Evolutionary conservation across 164 flowering plant species (phyloP).

Genomic region (Platanus orientalis): DNA sequence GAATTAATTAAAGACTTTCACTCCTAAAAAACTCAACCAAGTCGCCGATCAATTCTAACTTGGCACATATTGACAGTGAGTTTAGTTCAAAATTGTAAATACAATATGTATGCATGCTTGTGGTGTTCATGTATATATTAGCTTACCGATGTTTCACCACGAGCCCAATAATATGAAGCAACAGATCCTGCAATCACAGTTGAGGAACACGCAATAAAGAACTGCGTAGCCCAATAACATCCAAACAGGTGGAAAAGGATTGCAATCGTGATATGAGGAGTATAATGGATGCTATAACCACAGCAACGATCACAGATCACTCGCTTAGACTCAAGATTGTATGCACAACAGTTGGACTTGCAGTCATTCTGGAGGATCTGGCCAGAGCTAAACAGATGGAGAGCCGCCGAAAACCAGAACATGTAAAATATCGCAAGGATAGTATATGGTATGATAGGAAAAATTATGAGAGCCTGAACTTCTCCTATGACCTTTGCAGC

Average conservation of each 20-base stretch:
- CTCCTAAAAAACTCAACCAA: too few relatives aligned
- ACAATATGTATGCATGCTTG: neutral
- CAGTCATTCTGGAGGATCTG: conserved; percentile 66
- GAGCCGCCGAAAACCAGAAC: conserved; percentile 87
- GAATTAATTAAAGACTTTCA: too few relatives aligned
- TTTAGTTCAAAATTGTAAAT: too few relatives aligned
- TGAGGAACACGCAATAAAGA: conserved; percentile 77
- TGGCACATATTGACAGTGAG: too few relatives aligned
- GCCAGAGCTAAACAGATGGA: conserved; percentile 88
- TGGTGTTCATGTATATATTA: neutral
- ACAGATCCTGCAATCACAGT: conserved; percentile 98
- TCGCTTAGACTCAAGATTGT: conserved; percentile 56
- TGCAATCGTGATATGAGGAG: conserved; percentile 76
- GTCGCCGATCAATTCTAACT: too few relatives aligned
- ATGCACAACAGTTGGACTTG: conserved; percentile 75
- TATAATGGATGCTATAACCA: conserved; percentile 80
- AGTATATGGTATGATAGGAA: conserved; percentile 75
- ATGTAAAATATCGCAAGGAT: conserved; percentile 81
- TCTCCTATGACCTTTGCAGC: conserved; percentile 98
- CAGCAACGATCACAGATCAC: conserved; percentile 84
- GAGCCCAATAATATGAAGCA: conserved; percentile 98
- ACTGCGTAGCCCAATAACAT: conserved; percentile 93
- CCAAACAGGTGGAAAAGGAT: conserved; percentile 91
- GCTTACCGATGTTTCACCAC: conserved; percentile 76
- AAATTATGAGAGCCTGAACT: conserved; percentile 84